phyloP scores from a whole-genome alignment of 768 basidiomycete species.

The Rhodotorula kratochvilovae region DNA sequence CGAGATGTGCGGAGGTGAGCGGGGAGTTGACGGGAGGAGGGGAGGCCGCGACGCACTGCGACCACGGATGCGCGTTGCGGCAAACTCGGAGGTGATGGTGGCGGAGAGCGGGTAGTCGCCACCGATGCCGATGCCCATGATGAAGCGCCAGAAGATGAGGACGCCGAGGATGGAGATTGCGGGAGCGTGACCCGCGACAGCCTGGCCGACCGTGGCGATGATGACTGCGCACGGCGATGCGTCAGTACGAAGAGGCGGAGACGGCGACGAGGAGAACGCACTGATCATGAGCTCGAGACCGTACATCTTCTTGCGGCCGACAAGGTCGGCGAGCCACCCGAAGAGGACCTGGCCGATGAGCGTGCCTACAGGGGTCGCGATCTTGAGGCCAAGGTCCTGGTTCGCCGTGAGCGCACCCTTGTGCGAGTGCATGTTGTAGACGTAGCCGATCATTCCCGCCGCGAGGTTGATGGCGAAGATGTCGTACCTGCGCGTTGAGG shows the following conservation, averaged over 20 bases:
- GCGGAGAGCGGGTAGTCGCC: slow-evolving; percentile 68
- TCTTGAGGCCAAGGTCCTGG: slow-evolving; percentile 59
- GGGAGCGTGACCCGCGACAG: slow-evolving; percentile 55
- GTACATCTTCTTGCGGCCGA: slow-evolving; percentile 47
- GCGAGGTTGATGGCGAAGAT: slow-evolving; percentile 88
- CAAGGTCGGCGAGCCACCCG: slow-evolving; percentile 36
- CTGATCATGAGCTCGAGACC: slow-evolving; percentile 75
- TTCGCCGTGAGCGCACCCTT: slow-evolving; percentile 54
- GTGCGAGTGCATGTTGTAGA: slow-evolving; percentile 56
- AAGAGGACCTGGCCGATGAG: slow-evolving; percentile 40
- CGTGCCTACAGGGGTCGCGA: slow-evolving; percentile 40
- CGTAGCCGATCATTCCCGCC: slow-evolving; percentile 73
- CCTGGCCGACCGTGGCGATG: slow-evolving; percentile 59
- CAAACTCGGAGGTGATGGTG: slow-evolving; percentile 53
- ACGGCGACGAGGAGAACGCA: neutral
- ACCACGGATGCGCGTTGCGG: slow-evolving; percentile 64
- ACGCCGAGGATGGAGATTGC: slow-evolving; percentile 63
- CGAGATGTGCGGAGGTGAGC: neutral
- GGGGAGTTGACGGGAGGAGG: neutral
- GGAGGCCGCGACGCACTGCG: slow-evolving; percentile 26
- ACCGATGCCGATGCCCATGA: slow-evolving; percentile 64
- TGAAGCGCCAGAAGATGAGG: slow-evolving; percentile 56
- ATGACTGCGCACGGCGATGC: slow-evolving; percentile 54
- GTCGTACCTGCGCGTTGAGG: slow-evolving; percentile 54
- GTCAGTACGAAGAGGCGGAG: neutral